These are phyloP conservation scores for Leccinum brunneo-olivaceum DNA, from an alignment of 1,284 basidiomycete genomes.

Conservation along the genomic window DNA sequence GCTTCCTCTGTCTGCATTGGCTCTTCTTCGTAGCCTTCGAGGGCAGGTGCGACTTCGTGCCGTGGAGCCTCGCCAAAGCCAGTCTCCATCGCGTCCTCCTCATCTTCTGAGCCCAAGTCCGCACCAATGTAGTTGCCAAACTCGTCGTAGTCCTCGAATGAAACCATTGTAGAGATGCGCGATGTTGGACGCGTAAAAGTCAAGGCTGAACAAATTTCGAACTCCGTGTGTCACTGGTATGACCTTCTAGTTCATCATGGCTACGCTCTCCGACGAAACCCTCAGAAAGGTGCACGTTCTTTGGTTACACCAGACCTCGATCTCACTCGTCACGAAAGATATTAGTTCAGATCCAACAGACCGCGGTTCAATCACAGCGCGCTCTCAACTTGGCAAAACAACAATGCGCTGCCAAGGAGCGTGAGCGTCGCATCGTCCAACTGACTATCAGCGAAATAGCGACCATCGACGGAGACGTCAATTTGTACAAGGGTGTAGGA, in stretches of 20 bases:
- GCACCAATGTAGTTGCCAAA: conserved; percentile 96
- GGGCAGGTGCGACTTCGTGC: conserved; percentile 37
- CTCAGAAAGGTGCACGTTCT: conserved; percentile 60
- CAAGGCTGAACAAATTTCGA: conserved; percentile 26
- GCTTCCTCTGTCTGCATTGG: conserved; percentile 51
- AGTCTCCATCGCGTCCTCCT: conserved; percentile 55
- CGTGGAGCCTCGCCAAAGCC: conserved; percentile 36
- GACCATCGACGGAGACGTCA: conserved; percentile 59
- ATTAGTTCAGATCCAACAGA: conserved; percentile 82
- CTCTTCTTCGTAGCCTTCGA: conserved; percentile 75
- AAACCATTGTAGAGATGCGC: conserved; percentile 49
- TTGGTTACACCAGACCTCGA: not conserved
- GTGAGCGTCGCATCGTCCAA: conserved; percentile 82
- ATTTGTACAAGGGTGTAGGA: conserved; percentile 84
- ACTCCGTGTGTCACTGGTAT: conserved; percentile 25
- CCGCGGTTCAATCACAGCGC: conserved; percentile 75
- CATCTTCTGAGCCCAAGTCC: conserved; percentile 84
- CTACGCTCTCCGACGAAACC: conserved; percentile 76
- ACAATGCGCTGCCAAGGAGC: conserved; percentile 73
- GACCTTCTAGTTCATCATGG: conserved; percentile 23
- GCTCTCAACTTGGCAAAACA: conserved; percentile 66
- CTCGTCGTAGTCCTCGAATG: conserved; percentile 82
- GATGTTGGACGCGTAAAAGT: conserved; percentile 19
- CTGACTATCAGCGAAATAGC: conserved; percentile 76
- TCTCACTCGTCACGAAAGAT: conserved; percentile 50